Evolutionary conservation across 768 basidiomycete genomes (phyloP).

Genomic region (Cystofilobasidium macerans): DNA sequence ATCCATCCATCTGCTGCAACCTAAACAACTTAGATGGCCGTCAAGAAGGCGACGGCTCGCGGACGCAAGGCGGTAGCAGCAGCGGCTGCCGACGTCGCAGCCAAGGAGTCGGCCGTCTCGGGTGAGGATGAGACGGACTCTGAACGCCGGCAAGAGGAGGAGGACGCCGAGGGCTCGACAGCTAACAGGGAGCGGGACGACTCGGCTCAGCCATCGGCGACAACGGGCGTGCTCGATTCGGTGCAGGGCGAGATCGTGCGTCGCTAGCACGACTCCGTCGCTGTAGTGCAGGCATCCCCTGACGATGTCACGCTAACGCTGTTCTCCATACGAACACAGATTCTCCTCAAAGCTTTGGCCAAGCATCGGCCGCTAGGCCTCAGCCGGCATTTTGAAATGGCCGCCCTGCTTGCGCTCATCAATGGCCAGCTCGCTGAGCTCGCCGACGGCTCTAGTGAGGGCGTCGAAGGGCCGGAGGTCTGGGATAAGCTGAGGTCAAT

Average conservation of each 20-base stretch:
- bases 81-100: too few species aligned
- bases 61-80: conserved; percentile 30
- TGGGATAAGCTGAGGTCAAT: conserved; percentile 9
- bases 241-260: conserved; percentile 7
- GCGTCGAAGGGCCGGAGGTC: neutral
- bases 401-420: neutral
- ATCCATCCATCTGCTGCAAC: too few species aligned
- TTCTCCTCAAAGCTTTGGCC: neutral
- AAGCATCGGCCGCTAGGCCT: conserved; percentile 3
- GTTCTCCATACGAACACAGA: neutral
- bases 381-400: conserved; percentile 10
- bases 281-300: neutral
- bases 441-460: neutral
- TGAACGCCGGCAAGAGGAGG: too few species aligned
- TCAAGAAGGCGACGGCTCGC: neutral
- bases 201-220: neutral
- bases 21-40: neutral
- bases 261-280: neutral
- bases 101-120: too few species aligned
- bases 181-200: conserved; percentile 26
- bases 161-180: conserved; percentile 13
- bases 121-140: too few species aligned
- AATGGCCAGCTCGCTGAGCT: neutral
- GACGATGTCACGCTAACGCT: neutral
- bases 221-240: neutral